phyloP scores from a whole-genome alignment of 2,329 filamentous ascomycete genomes.

The Aspergillus carbonarius region DNA sequence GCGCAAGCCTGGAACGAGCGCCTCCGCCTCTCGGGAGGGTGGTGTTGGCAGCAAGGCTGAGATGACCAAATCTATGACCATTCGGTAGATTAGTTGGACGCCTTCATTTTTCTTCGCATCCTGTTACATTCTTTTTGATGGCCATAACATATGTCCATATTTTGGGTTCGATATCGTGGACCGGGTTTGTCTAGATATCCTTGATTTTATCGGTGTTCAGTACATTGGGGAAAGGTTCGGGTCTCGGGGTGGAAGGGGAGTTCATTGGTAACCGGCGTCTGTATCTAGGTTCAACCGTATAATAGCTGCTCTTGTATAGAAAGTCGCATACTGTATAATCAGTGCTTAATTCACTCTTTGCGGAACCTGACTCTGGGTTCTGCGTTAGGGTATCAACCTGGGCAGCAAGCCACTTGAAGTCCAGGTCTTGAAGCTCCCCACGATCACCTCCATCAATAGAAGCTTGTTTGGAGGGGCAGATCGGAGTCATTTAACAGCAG shows the following conservation, averaged over 20 bases:
- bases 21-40: slow-evolving; percentile 61
- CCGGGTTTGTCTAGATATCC: slow-evolving; percentile 2
- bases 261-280: slow-evolving; percentile 5
- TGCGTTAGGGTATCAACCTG: slow-evolving; percentile 3
- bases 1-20: slow-evolving; percentile 81
- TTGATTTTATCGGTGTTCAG: slow-evolving; percentile 1
- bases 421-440: neutral
- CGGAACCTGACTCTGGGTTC: neutral
- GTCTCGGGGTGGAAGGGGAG: neutral
- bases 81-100: slow-evolving; percentile 58
- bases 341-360: neutral
- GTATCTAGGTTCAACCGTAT: slow-evolving; percentile 15
- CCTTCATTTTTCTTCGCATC: slow-evolving; percentile 7
- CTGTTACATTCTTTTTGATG: slow-evolving; percentile 8
- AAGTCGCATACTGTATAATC: neutral
- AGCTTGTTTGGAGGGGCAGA: neutral
- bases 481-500: slow-evolving; percentile 1
- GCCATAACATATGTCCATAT: neutral
- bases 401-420: neutral
- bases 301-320: slow-evolving; percentile 12
- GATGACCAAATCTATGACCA: slow-evolving; percentile 94
- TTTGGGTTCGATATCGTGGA: slow-evolving; percentile 1
- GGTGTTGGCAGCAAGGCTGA: slow-evolving; percentile 75
- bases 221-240: slow-evolving; percentile 2
- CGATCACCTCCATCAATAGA: neutral